phyloP scores from a whole-genome alignment of 1,284 basidiomycete species.

The Nidula niveotomentosa region DNA sequence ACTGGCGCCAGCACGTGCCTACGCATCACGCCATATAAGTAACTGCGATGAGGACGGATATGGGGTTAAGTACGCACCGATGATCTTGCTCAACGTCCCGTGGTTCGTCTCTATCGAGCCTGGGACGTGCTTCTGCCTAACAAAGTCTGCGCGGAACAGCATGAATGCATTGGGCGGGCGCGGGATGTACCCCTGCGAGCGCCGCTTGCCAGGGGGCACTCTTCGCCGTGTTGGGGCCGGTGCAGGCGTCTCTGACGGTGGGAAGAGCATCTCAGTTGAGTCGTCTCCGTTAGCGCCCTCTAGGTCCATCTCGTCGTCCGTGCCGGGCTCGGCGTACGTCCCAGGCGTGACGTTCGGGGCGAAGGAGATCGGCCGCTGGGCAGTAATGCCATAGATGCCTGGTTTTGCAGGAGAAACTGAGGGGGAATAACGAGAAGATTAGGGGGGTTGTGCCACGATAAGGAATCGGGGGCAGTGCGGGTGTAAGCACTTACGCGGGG shows the following conservation, averaged over 20 bases:
- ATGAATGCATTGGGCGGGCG: slow-evolving; percentile 94
- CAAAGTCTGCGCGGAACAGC: slow-evolving; percentile 89
- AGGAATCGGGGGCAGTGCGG: too few relatives aligned
- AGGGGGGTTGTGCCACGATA: too few relatives aligned
- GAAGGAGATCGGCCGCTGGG: neutral
- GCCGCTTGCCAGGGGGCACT: neutral
- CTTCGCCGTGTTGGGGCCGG: neutral
- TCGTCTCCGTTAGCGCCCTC: neutral
- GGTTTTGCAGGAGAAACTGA: neutral
- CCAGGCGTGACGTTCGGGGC: neutral
- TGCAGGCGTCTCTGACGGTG: neutral
- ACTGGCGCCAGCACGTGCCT: slow-evolving; percentile 70
- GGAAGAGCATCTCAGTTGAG: neutral
- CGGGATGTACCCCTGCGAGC: slow-evolving; percentile 64
- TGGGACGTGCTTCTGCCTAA: slow-evolving; percentile 78
- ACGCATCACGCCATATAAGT: slow-evolving; percentile 1
- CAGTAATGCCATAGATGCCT: neutral
- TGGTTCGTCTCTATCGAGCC: slow-evolving; percentile 84
- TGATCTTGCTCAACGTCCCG: slow-evolving; percentile 61
- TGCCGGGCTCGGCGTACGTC: neutral
- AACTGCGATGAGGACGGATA: neutral
- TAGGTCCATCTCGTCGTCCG: neutral
- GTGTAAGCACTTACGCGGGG: too few relatives aligned
- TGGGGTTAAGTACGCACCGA: neutral
- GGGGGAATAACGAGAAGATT: neutral